Evolutionary conservation across 2,329 filamentous ascomycete genomes (phyloP), one percentile per base, ranked within the genome.

Genomic region (Aspergillus latus): DNA sequence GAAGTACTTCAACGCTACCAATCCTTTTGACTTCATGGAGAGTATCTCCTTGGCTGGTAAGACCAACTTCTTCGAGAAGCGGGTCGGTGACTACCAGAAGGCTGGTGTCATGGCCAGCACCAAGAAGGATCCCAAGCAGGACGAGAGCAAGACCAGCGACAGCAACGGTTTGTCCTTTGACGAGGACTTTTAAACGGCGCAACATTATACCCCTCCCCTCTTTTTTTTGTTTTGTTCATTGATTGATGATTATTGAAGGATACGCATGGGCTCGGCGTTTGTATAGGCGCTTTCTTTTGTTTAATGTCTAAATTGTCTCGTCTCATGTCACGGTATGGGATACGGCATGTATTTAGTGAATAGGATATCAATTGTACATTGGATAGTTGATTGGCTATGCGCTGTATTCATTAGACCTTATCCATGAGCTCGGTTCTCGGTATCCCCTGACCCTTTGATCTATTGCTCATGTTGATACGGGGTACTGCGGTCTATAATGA

Each of bases 61-160:
- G 89, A 99, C 94, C 75, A 99, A 99, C 87, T 99, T 99, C 86
- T 99, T 99, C 76, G 94, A 99, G 88, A 99, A 99, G 89, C 91
- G 94, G 68, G 94, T 99, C 56, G 94, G 88, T 75, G 94, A 99
- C 72, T 99, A 99, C 85, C 94, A 99, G 80, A 99, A 99, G 85
- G 92, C 94, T 37, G 94, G 94, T 82, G 93, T 99, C 76, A 96
- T 99, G 91, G 88, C 88, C 70, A 92, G 89, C 80, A 89, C 88
- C 67, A 92, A 92, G 81, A 88, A 89, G 77, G 76, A 79, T n/a
- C 67, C 71, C 46, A 76, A 78, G 54, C 72, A 78, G 9, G 78
- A 85, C 58, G 73, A 79, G 61, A 79, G 74, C 54, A 66, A 74
- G 59, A 58, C 68, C 34, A 64, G 64, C 49, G 71, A 69, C 46